Base-by-base conservation (phyloP, 2,329 filamentous ascomycete species). In the Diatrype stigma region DNA sequence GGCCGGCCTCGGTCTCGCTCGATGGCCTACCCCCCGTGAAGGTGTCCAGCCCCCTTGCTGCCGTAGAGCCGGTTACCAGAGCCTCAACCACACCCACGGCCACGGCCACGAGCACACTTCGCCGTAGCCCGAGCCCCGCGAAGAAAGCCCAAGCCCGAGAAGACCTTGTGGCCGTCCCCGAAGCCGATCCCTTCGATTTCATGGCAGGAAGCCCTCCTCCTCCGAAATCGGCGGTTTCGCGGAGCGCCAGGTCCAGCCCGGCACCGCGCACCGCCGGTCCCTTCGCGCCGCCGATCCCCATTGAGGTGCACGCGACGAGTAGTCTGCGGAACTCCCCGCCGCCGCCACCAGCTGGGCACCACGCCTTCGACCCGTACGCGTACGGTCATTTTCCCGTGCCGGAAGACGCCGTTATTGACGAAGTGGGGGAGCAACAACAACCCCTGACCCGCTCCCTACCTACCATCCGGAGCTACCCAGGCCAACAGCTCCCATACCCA, bases 11-110 rank as follows among this genome's bases (percentile, higher is more conserved):
- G 6, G 60, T 60, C 14, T 59, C 64, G 1, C 54, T 59, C 16
- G 63, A 65, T 3, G 62, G 64, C 2, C 57, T 64, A n/a, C 45
- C 58, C 21, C 63, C 65, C 6, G 48, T 63, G 38, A 65, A 59
- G 47, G 50, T 62, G 7, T 63, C 61, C 3, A 64, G 60, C 44
- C 65, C 61, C n/a, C 55, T 63, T 26, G 44, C 58, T 21, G 53
- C 53, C n/a, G n/a, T n/a, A 30, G 48, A 51, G 14, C 57, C 56
- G n/a, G 49, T 56, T 28, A 56, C 46, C 50, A 52, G 28, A 23
- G 57, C 56, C 23, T 52, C 50, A 34, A 7, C 14, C 30, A n/a
- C n/a, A n/a, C n/a, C n/a, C n/a, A n/a, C n/a, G n/a, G n/a, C n/a
- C n/a, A n/a, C n/a, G n/a, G n/a, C n/a, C 34, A 37, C n/a, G 34